A percentile compares a stretch with the other conserved stretches of the same genome.
Evolutionary conservation across 768 basidiomycete species (phyloP).

Genomic region (Russula dissimulans): DNA sequence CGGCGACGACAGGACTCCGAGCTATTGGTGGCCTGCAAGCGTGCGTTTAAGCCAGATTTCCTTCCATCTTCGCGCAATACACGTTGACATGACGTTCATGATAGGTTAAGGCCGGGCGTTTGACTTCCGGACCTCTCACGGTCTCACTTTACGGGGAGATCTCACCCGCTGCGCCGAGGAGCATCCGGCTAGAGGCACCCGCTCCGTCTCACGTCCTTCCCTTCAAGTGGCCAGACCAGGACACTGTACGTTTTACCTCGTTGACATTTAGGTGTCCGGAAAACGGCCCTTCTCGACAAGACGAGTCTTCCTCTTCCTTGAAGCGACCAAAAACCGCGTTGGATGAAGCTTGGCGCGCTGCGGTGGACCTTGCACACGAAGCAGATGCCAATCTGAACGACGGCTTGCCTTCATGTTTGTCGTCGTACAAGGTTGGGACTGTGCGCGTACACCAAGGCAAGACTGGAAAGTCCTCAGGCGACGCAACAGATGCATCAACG

Average conservation of each 20-base stretch:
- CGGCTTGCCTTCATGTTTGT: conserved; percentile 17
- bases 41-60: conserved; percentile 30
- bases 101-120: conserved; percentile 16
- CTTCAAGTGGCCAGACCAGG: conserved; percentile 27
- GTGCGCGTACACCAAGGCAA: not conserved
- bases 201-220: conserved; percentile 37
- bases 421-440: conserved; percentile 9
- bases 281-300: not conserved
- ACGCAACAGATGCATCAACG: not conserved
- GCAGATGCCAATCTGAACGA: conserved; percentile 16
- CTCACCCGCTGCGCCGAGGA: conserved; percentile 16
- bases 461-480: not conserved
- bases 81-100: too few relatives aligned
- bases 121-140: conserved; percentile 25
- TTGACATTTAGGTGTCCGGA: conserved; percentile 25
- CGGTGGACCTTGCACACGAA: conserved; percentile 17
- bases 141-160: conserved; percentile 26
- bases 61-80: too few relatives aligned
- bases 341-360: conserved; percentile 15
- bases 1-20: conserved; percentile 21
- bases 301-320: not conserved
- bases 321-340: conserved; percentile 15
- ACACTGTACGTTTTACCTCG: conserved; percentile 35
- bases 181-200: conserved; percentile 26
- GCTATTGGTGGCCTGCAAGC: conserved; percentile 65